Evolutionary conservation across 2,329 filamentous ascomycete genomes (phyloP).

Genomic region (Pseudogymnoascus sp.): DNA sequence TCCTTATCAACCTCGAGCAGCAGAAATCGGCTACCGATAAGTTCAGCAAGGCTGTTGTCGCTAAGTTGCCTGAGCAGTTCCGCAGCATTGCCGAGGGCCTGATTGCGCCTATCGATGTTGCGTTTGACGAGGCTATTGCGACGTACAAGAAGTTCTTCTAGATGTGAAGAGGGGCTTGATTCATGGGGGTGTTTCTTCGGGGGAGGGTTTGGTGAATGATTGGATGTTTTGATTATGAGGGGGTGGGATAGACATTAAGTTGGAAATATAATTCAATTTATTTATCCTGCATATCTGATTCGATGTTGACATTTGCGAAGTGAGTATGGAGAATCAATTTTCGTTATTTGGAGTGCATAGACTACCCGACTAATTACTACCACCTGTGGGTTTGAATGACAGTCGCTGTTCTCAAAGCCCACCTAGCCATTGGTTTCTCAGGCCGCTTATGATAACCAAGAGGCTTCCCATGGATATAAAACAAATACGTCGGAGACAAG

Average conservation of each 20-base stretch:
- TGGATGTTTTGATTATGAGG: background rate
- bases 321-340: background rate
- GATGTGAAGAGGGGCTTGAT: background rate
- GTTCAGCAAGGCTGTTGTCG: slow-evolving; percentile 16
- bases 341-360: background rate
- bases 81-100: slow-evolving; percentile 22
- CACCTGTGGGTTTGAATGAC: background rate
- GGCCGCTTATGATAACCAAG: background rate
- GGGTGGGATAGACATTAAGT: background rate
- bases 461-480: background rate
- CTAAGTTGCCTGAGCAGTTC: slow-evolving; percentile 16
- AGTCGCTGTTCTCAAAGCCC: background rate
- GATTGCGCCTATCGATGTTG: slow-evolving; percentile 31
- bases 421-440: background rate
- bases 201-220: background rate
- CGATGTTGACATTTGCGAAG: background rate
- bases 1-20: slow-evolving; percentile 36
- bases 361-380: background rate
- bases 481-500: too few species aligned
- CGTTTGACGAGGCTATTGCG: slow-evolving; percentile 15
- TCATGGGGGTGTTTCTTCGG: background rate
- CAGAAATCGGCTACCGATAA: slow-evolving; percentile 34
- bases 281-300: background rate
- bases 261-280: background rate
- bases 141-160: slow-evolving; percentile 12